These are phyloP conservation scores for Suhomyces guaymorum DNA, from an alignment of 1,139 yeast genomes.

Conservation along the genomic window DNA sequence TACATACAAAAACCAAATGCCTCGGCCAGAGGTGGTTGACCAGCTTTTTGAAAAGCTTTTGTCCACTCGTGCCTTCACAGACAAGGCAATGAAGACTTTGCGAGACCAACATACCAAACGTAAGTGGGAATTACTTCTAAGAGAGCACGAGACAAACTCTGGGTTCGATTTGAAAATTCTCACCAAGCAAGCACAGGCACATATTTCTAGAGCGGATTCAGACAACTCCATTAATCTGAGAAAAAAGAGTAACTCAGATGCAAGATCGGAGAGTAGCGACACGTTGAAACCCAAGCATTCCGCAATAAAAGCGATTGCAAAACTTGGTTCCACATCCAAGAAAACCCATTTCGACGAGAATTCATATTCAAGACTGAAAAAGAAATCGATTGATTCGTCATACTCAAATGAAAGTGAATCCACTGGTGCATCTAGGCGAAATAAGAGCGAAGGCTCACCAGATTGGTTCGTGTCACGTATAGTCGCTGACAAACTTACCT, in stretches of 20 bases:
- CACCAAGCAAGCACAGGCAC: slow-evolving; percentile 16
- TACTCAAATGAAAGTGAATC: slow-evolving; percentile 15
- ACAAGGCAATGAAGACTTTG: slow-evolving; percentile 33
- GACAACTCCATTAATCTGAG: slow-evolving; percentile 5
- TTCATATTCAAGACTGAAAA: slow-evolving; percentile 14
- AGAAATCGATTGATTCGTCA: slow-evolving; percentile 18
- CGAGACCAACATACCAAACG: slow-evolving; percentile 36
- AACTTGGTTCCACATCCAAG: slow-evolving; percentile 14
- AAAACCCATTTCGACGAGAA: slow-evolving; percentile 17
- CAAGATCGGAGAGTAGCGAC: slow-evolving; percentile 7
- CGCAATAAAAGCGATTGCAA: slow-evolving; percentile 17
- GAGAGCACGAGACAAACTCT: slow-evolving; percentile 43
- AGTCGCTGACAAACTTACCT: slow-evolving; percentile 35
- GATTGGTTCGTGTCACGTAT: slow-evolving; percentile 46
- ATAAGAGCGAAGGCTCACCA: slow-evolving; percentile 42
- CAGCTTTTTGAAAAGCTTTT: slow-evolving; percentile 40
- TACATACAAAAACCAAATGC: slow-evolving; percentile 36
- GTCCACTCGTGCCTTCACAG: slow-evolving; percentile 41
- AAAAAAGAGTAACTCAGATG: slow-evolving; percentile 3
- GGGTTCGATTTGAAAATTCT: slow-evolving; percentile 35
- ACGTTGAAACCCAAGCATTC: slow-evolving; percentile 14
- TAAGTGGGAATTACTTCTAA: slow-evolving; percentile 48
- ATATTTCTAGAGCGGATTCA: slow-evolving; percentile 5
- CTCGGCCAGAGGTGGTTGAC: slow-evolving; percentile 39
- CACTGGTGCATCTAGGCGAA: slow-evolving; percentile 17